Percentiles rank a stretch among this genome's conserved stretches.
phyloP scores from a whole-genome alignment of 148 eudicot genomes.

The Nepenthes mirabilis region DNA sequence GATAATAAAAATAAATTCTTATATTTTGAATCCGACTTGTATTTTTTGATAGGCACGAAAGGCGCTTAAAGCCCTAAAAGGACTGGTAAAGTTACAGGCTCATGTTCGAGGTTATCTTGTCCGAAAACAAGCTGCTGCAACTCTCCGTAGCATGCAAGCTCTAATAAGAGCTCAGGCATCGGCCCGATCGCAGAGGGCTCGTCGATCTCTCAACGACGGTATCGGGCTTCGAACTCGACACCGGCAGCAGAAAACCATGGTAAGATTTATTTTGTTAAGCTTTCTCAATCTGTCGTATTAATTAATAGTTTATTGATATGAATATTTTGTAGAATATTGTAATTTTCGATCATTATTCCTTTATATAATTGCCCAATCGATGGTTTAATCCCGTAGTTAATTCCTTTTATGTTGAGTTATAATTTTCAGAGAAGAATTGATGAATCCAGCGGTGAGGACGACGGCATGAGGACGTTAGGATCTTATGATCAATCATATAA shows the following conservation, averaged over 20 bases:
- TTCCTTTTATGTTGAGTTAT: not conserved
- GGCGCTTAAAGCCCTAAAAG: constrained; percentile 71
- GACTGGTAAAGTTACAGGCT: constrained; percentile 88
- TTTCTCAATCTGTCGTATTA: not conserved
- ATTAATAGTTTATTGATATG: not conserved
- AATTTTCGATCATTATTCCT: no score
- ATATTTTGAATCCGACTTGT: no score
- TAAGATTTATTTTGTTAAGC: constrained; percentile 10
- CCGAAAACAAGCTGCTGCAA: constrained; percentile 67
- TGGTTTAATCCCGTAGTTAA: not conserved
- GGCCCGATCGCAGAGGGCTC: constrained; percentile 48
- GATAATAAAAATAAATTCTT: no score
- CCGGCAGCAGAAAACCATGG: constrained; percentile 43
- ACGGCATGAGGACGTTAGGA: constrained; percentile 63
- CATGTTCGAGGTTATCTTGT: constrained; percentile 80
- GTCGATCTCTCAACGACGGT: constrained; percentile 15
- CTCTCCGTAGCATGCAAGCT: constrained; percentile 86
- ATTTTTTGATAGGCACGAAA: constrained; percentile 73
- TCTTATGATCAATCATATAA: constrained; percentile 32
- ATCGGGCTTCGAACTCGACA: constrained; percentile 20
- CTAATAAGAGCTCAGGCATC: constrained; percentile 69
- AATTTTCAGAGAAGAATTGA: constrained; percentile 44
- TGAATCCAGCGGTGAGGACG: constrained; percentile 31
- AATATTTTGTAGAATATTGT: no score
- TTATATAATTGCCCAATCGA: no score